Conservation (phyloP, 805 yeast species). For the Lipomyces orientalis region DNA sequence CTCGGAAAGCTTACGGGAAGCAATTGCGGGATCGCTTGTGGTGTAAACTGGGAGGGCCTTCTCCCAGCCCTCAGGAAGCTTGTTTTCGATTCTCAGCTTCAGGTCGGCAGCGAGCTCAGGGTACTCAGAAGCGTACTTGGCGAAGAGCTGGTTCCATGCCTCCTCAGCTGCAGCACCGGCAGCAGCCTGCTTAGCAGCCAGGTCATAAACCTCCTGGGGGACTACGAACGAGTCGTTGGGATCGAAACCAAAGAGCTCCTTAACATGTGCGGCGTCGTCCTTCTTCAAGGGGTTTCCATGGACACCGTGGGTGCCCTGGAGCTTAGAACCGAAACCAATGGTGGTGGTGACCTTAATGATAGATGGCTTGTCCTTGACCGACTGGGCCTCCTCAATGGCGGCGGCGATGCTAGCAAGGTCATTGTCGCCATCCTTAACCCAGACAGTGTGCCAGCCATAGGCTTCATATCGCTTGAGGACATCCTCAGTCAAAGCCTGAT, state of each 20-base stretch:
- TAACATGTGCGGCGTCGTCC: constrained; percentile 88
- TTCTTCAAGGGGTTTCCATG: constrained; percentile 97
- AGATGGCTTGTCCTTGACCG: constrained; percentile 81
- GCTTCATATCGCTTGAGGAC: constrained; percentile 83
- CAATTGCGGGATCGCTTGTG: constrained; percentile 78
- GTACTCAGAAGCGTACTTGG: constrained; percentile 66
- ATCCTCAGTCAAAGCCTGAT: constrained; percentile 91
- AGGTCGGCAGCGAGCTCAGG: constrained; percentile 82
- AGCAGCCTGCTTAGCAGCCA: constrained; percentile 60
- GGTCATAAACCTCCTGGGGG: constrained; percentile 80
- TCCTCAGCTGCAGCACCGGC: constrained; percentile 70
- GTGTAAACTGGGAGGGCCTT: constrained; percentile 77
- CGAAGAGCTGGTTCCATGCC: constrained; percentile 74
- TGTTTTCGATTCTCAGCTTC: constrained; percentile 73
- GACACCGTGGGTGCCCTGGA: constrained; percentile 85
- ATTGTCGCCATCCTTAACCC: constrained; percentile 79
- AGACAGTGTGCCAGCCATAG: constrained; percentile 90
- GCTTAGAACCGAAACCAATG: constrained; percentile 90
- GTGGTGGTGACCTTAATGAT: constrained; percentile 86
- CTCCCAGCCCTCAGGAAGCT: constrained; percentile 85
- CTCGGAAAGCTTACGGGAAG: constrained; percentile 94
- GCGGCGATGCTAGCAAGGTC: constrained; percentile 71
- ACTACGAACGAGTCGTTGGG: constrained; percentile 80
- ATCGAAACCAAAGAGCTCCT: constrained; percentile 83
- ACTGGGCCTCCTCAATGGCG: constrained; percentile 84